Base-by-base conservation (phyloP, 805 yeast genomes). In the Dipodascus albidus region DNA sequence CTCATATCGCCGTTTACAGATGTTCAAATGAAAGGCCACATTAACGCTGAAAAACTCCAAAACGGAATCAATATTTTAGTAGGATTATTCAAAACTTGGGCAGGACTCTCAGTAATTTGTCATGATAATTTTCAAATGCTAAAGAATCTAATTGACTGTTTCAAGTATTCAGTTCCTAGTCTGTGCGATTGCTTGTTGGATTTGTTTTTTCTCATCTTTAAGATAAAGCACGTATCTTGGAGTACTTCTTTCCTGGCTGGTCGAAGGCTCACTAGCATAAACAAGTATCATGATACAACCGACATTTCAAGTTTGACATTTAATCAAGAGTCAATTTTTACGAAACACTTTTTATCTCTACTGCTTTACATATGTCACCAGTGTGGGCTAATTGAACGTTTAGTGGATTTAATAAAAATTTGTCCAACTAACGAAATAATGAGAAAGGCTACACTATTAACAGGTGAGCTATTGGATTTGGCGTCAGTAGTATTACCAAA, bases 1-100 rank as follows among this genome's bases (percentile, higher is more conserved):
- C 63, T 91, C 6, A 69, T 87, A 1, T 76, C 90, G 0, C 77
- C 85, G 15, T 85, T 86, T 60, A 81, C 93, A n/a, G 89, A 82
- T 47, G 69, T 77, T 17, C 81, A 77, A 41, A 68, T 70, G 20
- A 71, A 71, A 52, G 71, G 74, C 11, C 78, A 77, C 51, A 63
- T 74, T 23, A 75, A 75, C 54, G 67, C 72, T 24, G 83, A 79
- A 41, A 79, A 75, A 58, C 69, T 88, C 27, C 84, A 83, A 54
- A 77, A 75, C 55, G 71, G 80, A 11, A 79, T 89, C 0, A 74
- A 77, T 47, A 71, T 87, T 6, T 64, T 91, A 1, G 69, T 85
- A 0, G 64, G 76, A 2, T 69, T 87, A 22, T 67, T 91, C 50
- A 85, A 87, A 57, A 75, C 81, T 35, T 83, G 91, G 80, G 74